Conservation (phyloP, 805 yeast genomes). For the Yarrowia osloensis region DNA sequence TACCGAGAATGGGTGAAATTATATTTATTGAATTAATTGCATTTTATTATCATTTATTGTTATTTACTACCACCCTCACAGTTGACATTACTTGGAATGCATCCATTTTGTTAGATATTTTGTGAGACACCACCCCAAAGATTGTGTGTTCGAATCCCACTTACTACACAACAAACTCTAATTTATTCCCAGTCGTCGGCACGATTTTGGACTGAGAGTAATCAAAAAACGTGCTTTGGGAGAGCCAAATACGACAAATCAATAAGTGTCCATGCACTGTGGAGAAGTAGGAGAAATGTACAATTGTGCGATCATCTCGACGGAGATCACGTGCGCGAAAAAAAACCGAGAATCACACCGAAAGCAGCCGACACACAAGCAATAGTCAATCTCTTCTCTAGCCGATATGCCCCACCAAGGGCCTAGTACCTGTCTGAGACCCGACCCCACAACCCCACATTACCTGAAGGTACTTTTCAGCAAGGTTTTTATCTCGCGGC, state of each 20-base stretch:
- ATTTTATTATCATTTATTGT: too few relatives aligned
- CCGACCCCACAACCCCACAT: constrained; percentile 23
- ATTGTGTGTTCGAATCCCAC: too few relatives aligned
- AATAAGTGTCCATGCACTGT: neutral
- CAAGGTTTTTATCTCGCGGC: neutral
- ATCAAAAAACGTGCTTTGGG: constrained; percentile 3
- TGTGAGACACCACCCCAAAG: too few relatives aligned
- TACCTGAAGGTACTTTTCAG: neutral
- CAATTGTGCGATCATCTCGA: too few relatives aligned
- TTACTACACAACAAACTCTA: neutral
- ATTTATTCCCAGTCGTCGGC: neutral
- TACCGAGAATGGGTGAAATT: too few relatives aligned
- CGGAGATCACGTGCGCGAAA: neutral
- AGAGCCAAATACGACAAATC: constrained; percentile 9
- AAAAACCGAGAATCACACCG: neutral
- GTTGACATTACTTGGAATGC: too few relatives aligned
- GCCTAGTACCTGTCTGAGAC: neutral
- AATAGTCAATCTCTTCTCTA: neutral
- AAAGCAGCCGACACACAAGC: neutral
- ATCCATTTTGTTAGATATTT: too few relatives aligned
- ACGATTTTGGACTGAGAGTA: neutral
- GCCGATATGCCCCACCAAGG: neutral
- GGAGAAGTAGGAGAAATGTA: neutral
- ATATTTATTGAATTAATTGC: too few relatives aligned
- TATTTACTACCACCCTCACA: too few relatives aligned